Percentiles rank a stretch among this genome's conserved stretches.
Conservation (phyloP, 2,329 filamentous ascomycete genomes). For the Hypoxylon sp. region DNA sequence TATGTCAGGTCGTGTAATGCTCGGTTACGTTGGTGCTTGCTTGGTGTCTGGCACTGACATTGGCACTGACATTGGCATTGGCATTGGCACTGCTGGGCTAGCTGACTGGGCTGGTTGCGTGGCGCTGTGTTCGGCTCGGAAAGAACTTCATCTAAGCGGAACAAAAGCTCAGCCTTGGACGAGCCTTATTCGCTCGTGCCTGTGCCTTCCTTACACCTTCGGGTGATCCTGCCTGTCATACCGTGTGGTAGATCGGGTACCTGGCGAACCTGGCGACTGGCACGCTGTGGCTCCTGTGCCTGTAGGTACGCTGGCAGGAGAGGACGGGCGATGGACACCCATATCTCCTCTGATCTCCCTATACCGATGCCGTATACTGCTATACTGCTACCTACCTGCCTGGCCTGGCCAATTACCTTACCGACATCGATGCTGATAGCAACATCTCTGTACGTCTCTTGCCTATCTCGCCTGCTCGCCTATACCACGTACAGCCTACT, state of each 20-base stretch:
- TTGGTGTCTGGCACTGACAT: neutral
- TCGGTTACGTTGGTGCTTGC: neutral
- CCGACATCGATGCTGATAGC: too few relatives aligned
- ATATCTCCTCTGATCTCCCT: neutral
- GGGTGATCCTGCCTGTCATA: slow-evolving; percentile 36
- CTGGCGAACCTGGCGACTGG: slow-evolving; percentile 24
- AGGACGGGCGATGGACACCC: too few relatives aligned
- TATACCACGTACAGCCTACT: neutral
- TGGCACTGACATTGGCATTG: too few relatives aligned
- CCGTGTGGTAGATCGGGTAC: slow-evolving; percentile 34
- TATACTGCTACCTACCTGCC: too few relatives aligned
- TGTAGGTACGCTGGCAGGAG: too few relatives aligned
- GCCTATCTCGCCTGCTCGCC: neutral
- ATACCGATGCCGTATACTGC: neutral
- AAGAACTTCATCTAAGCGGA: slow-evolving; percentile 26
- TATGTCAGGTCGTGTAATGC: neutral
- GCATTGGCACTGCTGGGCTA: too few relatives aligned
- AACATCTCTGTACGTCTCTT: neutral
- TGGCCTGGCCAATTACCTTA: too few relatives aligned
- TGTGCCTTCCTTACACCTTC: slow-evolving; percentile 11
- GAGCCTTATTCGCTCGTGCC: slow-evolving; percentile 31
- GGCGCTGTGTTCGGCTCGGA: slow-evolving; percentile 26
- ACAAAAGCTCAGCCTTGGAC: slow-evolving; percentile 31
- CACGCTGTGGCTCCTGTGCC: too few relatives aligned
- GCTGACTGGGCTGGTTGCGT: too few relatives aligned